Percentiles rank a stretch among this genome's conserved stretches.
phyloP scores from a whole-genome alignment of 2,329 filamentous ascomycete species.

The Diaporthe aspalathi region DNA sequence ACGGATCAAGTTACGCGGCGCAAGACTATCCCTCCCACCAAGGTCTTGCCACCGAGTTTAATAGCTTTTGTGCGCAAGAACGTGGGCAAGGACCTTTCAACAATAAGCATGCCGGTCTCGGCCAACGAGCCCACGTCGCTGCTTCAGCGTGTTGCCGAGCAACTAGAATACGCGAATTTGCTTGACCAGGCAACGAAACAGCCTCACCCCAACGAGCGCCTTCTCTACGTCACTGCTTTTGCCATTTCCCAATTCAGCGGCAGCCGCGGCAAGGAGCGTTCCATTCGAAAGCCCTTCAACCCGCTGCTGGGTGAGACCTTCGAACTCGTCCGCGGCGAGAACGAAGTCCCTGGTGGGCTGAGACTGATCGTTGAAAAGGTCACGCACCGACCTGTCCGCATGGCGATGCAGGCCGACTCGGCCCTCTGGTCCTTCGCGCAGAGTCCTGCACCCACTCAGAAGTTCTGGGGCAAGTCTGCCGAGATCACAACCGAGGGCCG shows the following conservation, averaged over 20 bases:
- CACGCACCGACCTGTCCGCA: conserved; percentile 87
- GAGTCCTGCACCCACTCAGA: conserved; percentile 88
- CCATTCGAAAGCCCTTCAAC: conserved; percentile 96
- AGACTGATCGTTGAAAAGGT: conserved; percentile 96
- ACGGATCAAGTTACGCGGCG: conserved; percentile 73
- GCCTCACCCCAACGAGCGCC: conserved; percentile 71
- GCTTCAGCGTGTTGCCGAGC: conserved; percentile 88
- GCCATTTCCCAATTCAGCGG: conserved; percentile 88
- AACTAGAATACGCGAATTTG: conserved; percentile 88
- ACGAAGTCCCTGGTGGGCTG: conserved; percentile 78
- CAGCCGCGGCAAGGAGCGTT: conserved; percentile 85
- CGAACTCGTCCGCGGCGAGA: conserved; percentile 88
- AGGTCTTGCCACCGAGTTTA: conserved; percentile 85
- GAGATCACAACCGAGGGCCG: conserved; percentile 95
- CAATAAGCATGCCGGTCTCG: conserved; percentile 97
- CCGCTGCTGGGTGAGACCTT: conserved; percentile 96
- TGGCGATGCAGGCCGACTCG: conserved; percentile 93
- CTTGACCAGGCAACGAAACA: conserved; percentile 79
- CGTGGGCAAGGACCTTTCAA: conserved; percentile 95
- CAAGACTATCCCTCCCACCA: conserved; percentile 76
- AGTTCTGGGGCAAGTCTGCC: conserved; percentile 98
- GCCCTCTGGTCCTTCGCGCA: conserved; percentile 88
- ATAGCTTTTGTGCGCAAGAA: conserved; percentile 97
- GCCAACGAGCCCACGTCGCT: conserved; percentile 93
- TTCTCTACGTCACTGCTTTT: conserved; percentile 90